These are phyloP conservation scores for Paracamarosporium sp. DNA, from an alignment of 2,329 filamentous ascomycete genomes.

Conservation along the genomic window DNA sequence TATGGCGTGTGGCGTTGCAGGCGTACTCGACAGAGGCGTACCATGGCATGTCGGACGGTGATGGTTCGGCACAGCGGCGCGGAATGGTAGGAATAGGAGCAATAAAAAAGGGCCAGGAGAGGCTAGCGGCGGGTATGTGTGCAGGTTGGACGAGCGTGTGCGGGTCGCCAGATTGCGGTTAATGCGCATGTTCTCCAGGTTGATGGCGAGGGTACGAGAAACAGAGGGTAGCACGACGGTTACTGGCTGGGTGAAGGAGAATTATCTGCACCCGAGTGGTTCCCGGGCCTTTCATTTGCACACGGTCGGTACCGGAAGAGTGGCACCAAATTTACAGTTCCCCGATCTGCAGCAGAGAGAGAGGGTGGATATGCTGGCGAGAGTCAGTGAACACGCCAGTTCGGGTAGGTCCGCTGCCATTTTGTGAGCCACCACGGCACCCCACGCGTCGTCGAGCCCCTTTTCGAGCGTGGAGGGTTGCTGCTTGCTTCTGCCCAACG, in stretches of 20 bases:
- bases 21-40: background rate
- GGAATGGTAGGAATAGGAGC: background rate
- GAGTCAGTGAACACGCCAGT: background rate
- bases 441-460: conserved; percentile 1
- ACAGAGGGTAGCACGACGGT: background rate
- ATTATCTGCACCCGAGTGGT: background rate
- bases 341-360: conserved; percentile 12
- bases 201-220: background rate
- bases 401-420: conserved; percentile 7
- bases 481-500: background rate
- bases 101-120: background rate
- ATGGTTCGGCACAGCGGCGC: background rate
- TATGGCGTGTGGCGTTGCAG: background rate
- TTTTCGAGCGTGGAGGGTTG: conserved; percentile 3
- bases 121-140: conserved; percentile 7
- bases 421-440: background rate
- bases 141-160: background rate
- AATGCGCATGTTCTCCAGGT: conserved; percentile 6
- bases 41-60: background rate
- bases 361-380: background rate
- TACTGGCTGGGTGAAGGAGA: conserved; percentile 1
- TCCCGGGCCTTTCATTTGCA: background rate
- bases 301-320: conserved; percentile 11
- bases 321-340: conserved; percentile 4
- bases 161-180: conserved; percentile 1